Evolutionary conservation across 768 basidiomycete species (phyloP).

Genomic region (Tulasnella sp.): DNA sequence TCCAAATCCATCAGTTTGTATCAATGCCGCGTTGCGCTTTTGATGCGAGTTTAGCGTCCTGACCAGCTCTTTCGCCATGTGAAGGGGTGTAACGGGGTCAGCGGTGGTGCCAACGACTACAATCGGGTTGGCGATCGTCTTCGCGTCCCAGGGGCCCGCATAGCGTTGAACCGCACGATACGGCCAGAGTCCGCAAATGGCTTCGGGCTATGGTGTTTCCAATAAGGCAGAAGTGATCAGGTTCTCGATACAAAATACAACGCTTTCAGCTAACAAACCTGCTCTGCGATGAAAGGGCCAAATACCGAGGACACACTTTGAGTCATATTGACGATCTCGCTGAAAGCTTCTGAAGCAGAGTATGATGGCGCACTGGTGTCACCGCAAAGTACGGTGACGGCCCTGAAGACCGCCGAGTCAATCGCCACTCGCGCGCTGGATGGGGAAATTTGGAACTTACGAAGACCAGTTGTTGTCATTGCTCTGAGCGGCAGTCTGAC

Average conservation of each 20-base stretch:
- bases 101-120: slow-evolving; percentile 6
- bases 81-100: slow-evolving; percentile 14
- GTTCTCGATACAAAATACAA: not conserved
- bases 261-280: not conserved
- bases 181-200: not conserved
- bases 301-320: not conserved
- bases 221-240: not conserved
- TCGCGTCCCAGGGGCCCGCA: not conserved
- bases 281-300: not conserved
- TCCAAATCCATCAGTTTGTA: slow-evolving; percentile 11
- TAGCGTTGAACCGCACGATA: not conserved
- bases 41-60: not conserved
- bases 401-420: too few species aligned
- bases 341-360: slow-evolving; percentile 13
- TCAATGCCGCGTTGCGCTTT: not conserved
- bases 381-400: too few species aligned
- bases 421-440: too few species aligned
- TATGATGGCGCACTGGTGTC: too few species aligned
- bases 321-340: slow-evolving; percentile 4
- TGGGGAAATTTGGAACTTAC: not conserved
- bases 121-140: slow-evolving; percentile 10
- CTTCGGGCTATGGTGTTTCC: not conserved
- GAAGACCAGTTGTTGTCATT: slow-evolving; percentile 9
- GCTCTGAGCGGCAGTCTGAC: not conserved
- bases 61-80: not conserved